Evolutionary conservation across 2,329 filamentous ascomycete species (phyloP).

Genomic region (Aureobasidium vineae): DNA sequence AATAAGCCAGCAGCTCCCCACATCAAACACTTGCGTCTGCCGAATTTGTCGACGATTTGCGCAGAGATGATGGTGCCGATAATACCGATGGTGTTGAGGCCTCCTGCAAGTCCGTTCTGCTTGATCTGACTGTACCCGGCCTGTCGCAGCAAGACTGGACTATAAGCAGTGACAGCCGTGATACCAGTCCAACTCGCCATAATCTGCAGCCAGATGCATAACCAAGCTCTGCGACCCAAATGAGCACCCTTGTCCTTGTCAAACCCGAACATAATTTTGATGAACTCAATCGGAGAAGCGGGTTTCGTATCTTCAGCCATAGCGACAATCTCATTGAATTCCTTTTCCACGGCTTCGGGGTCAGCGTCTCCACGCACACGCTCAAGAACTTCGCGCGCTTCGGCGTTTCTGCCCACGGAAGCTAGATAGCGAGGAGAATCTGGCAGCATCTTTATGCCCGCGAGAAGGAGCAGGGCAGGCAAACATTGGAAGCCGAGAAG

Average conservation of each 20-base stretch:
- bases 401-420: slow-evolving; percentile 34
- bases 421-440: slow-evolving; percentile 46
- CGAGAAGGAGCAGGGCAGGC: slow-evolving; percentile 44
- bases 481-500: slow-evolving; percentile 44
- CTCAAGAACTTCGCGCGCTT: slow-evolving; percentile 36
- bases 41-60: slow-evolving; percentile 52
- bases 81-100: slow-evolving; percentile 54
- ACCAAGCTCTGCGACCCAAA: slow-evolving; percentile 44
- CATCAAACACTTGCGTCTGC: slow-evolving; percentile 47
- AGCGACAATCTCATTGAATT: slow-evolving; percentile 41
- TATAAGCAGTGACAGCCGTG: slow-evolving; percentile 40
- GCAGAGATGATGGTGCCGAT: slow-evolving; percentile 53
- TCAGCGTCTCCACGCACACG: slow-evolving; percentile 39
- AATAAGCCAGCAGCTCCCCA: slow-evolving; percentile 43
- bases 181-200: slow-evolving; percentile 49
- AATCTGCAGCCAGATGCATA: slow-evolving; percentile 48
- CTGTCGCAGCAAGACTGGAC: slow-evolving; percentile 37
- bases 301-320: slow-evolving; percentile 36
- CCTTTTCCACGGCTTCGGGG: slow-evolving; percentile 31
- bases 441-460: slow-evolving; percentile 45
- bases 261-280: slow-evolving; percentile 40
- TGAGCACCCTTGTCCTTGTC: slow-evolving; percentile 38
- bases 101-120: slow-evolving; percentile 51
- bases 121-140: slow-evolving; percentile 43
- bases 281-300: slow-evolving; percentile 43